These are phyloP conservation scores for Penicillium brevicompactum DNA, from an alignment of 2,329 filamentous ascomycete genomes.

Conservation along the genomic window DNA sequence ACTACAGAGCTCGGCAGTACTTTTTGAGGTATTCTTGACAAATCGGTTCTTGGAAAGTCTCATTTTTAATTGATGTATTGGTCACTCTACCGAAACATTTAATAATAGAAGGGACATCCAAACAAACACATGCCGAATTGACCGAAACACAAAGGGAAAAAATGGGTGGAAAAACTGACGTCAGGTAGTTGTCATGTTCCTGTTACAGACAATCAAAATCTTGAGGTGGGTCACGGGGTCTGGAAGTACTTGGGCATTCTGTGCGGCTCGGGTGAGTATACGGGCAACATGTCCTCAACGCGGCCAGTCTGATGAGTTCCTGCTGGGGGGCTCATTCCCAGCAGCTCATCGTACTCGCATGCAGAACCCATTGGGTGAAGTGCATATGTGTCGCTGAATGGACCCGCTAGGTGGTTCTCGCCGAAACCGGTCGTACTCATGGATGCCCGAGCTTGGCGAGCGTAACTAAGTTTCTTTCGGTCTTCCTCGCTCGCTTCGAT, in stretches of 20 bases:
- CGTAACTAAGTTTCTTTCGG: constrained; percentile 70
- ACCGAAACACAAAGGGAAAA: not conserved
- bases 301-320: not conserved
- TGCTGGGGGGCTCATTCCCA: not conserved
- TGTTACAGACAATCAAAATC: constrained; percentile 9
- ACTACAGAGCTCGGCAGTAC: not conserved
- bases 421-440: not conserved
- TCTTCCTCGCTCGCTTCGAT: constrained; percentile 76
- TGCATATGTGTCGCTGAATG: not conserved
- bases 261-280: not conserved
- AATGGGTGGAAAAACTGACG: not conserved
- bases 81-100: not conserved
- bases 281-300: not conserved
- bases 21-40: not conserved
- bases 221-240: constrained; percentile 1
- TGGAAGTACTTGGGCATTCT: not conserved
- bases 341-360: not conserved
- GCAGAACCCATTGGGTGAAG: not conserved
- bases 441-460: constrained; percentile 52
- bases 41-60: not conserved
- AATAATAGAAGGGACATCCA: not conserved
- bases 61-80: not conserved
- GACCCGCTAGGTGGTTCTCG: not conserved
- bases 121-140: not conserved
- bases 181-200: constrained; percentile 1